These are phyloP conservation scores for Drechslerella coelobrocha DNA, from an alignment of 2,329 filamentous ascomycete genomes.

Conservation along the genomic window DNA sequence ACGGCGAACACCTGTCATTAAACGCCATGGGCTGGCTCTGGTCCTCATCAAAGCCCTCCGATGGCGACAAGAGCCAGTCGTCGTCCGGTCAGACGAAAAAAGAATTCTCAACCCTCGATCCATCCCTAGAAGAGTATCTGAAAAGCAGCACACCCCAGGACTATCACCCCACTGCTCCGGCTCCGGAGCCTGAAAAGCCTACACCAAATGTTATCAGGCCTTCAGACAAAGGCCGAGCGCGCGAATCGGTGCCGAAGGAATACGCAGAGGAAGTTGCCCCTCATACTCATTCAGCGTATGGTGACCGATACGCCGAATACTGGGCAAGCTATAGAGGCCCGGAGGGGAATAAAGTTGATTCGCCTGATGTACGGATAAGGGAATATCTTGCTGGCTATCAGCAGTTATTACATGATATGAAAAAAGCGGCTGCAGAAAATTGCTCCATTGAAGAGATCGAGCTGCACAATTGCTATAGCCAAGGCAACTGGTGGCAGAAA, in stretches of 20 bases:
- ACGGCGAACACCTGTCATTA: conserved; percentile 5
- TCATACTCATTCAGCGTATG: conserved; percentile 58
- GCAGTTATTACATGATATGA: conserved; percentile 77
- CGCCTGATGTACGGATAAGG: conserved; percentile 79
- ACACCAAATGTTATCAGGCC: conserved; percentile 49
- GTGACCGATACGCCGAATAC: conserved; percentile 80
- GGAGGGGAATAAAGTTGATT: conserved; percentile 63
- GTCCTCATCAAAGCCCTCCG: conserved; percentile 58
- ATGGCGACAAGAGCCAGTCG: conserved; percentile 46
- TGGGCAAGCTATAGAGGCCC: conserved; percentile 86
- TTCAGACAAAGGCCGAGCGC: conserved; percentile 30
- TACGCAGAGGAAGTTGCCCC: conserved; percentile 39
- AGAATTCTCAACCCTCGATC: conserved; percentile 77
- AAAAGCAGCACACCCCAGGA: conserved; percentile 75
- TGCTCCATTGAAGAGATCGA: conserved; percentile 86
- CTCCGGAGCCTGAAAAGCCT: conserved; percentile 60
- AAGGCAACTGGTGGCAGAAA: conserved; percentile 71
- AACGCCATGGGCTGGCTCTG: conserved; percentile 70
- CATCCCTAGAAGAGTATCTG: conserved; percentile 82
- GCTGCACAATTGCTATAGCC: conserved; percentile 80
- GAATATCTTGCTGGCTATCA: conserved; percentile 85
- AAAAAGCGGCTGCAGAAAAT: conserved; percentile 85
- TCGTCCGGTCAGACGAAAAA: conserved; percentile 62
- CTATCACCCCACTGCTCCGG: conserved; percentile 26
- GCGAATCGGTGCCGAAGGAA: conserved; percentile 16